phyloP scores from a whole-genome alignment of 225 moss, liverwort and hornwort genomes.

The Polytrichum formosum region DNA sequence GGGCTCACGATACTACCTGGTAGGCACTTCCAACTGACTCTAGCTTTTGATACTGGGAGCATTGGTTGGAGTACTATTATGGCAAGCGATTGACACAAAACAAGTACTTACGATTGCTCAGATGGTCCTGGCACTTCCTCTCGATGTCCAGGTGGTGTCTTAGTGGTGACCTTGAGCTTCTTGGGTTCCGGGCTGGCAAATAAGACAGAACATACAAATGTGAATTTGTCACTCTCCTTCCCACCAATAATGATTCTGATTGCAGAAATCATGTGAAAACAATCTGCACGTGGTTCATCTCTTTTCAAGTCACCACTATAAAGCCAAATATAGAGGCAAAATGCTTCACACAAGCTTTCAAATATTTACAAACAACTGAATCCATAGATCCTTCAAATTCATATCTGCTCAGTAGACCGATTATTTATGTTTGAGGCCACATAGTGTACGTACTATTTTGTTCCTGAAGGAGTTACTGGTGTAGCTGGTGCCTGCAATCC shows the following conservation, averaged over 20 bases:
- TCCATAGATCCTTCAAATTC: no score
- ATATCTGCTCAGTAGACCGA: no score
- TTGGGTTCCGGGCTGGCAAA: slow-evolving; percentile 49
- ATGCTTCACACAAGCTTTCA: neutral
- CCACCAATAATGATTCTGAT: no score
- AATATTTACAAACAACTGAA: neutral
- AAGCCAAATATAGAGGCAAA: neutral
- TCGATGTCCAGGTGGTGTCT: slow-evolving; percentile 32
- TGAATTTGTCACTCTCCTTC: neutral
- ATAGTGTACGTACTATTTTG: slow-evolving; percentile 36
- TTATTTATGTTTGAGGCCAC: no score
- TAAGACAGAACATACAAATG: slow-evolving; percentile 10
- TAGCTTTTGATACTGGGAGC: neutral
- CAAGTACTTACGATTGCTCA: slow-evolving; percentile 26
- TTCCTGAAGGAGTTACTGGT: slow-evolving; percentile 38
- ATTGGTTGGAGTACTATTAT: no score
- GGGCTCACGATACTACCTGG: neutral
- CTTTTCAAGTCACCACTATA: neutral
- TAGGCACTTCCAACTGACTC: neutral
- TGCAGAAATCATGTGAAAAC: no score
- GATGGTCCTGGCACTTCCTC: slow-evolving; percentile 31
- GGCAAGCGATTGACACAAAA: no score
- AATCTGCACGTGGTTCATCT: neutral
- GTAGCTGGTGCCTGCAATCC: slow-evolving; percentile 39
- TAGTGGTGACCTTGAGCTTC: slow-evolving; percentile 43